phyloP scores from a whole-genome alignment of 1,284 basidiomycete genomes.

The Pterula multifida region DNA sequence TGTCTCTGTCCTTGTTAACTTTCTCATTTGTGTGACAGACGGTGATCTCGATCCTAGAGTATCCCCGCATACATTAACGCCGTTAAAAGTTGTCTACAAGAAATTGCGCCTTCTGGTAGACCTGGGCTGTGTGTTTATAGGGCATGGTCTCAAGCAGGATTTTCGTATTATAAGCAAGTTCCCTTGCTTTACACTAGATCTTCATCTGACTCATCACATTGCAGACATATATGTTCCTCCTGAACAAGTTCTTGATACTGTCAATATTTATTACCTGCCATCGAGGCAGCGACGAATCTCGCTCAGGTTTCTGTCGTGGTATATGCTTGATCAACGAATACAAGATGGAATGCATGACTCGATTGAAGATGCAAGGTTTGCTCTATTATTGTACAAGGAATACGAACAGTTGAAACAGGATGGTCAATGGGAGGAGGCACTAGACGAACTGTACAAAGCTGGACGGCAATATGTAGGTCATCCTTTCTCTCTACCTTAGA shows the following conservation, averaged over 20 bases:
- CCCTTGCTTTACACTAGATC: background rate
- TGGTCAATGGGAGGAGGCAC: slow-evolving; percentile 75
- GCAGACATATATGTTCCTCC: slow-evolving; percentile 95
- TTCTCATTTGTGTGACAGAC: slow-evolving; percentile 29
- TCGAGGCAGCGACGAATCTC: slow-evolving; percentile 80
- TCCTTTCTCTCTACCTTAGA: background rate
- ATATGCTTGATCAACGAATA: slow-evolving; percentile 82
- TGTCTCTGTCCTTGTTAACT: slow-evolving; percentile 3
- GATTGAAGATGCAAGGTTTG: slow-evolving; percentile 89
- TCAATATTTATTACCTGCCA: slow-evolving; percentile 84
- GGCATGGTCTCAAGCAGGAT: slow-evolving; percentile 98
- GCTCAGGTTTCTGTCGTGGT: slow-evolving; percentile 92
- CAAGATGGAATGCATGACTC: slow-evolving; percentile 94
- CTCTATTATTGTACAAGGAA: slow-evolving; percentile 78
- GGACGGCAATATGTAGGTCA: slow-evolving; percentile 55
- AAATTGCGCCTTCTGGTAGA: slow-evolving; percentile 93
- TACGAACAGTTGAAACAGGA: slow-evolving; percentile 72
- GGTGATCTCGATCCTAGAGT: slow-evolving; percentile 84
- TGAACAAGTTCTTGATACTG: slow-evolving; percentile 92
- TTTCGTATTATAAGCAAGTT: slow-evolving; percentile 93
- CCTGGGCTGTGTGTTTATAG: slow-evolving; percentile 92
- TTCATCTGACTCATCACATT: slow-evolving; percentile 5
- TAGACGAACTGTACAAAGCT: slow-evolving; percentile 74
- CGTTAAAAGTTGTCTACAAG: slow-evolving; percentile 94
- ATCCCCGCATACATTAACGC: slow-evolving; percentile 84